Evolutionary conservation across 441 rosid species (phyloP), one percentile per base, ranked within the genome.

Genomic region (Kokia cookei): DNA sequence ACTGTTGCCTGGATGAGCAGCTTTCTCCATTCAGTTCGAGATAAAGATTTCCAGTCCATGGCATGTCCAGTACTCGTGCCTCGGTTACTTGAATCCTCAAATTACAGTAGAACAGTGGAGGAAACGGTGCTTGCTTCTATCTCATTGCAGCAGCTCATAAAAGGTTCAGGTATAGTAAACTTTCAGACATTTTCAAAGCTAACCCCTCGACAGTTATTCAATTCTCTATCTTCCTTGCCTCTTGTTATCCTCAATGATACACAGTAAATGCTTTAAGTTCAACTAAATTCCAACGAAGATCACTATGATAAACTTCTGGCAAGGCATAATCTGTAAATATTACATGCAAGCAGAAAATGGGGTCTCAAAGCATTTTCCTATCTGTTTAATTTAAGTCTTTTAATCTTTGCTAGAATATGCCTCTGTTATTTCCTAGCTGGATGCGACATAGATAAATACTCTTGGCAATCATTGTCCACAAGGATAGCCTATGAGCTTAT

Each of bases 1-100:
- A 90, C 89, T 0, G 79, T 85, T 12, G 74, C 92, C 7, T 90
- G 92, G 90, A 77, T 86, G 71, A 82, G 82, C 70, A 63, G 63
- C 54, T 76, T 78, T 72, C 71, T 90, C 71, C 76, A 74, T 73
- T 77, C 82, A 13, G 57, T 58, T 0, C 51, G 65, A 42, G 78
- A 79, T 4, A 37, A 73, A 42, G 71, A 57, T 65, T 73, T 81
- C 35, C 58, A 8, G 17, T 65, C 73, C 37, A 71, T 26, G 73
- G 82, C 73, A 26, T 62, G 73, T 75, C 74, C 86, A 10, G 67
- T 74, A 32, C 64, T 71, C 29, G 54, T 58, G 22, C 69, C 79
- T 12, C 71, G 47, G 59, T 54, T 74, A 64, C 73, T 77, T 14
- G 81, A 74, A 64, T 74, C 81, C 53, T 66, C 81, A 8, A 76